phyloP scores from a whole-genome alignment of 768 basidiomycete species.

The Termitomyces sp. region DNA sequence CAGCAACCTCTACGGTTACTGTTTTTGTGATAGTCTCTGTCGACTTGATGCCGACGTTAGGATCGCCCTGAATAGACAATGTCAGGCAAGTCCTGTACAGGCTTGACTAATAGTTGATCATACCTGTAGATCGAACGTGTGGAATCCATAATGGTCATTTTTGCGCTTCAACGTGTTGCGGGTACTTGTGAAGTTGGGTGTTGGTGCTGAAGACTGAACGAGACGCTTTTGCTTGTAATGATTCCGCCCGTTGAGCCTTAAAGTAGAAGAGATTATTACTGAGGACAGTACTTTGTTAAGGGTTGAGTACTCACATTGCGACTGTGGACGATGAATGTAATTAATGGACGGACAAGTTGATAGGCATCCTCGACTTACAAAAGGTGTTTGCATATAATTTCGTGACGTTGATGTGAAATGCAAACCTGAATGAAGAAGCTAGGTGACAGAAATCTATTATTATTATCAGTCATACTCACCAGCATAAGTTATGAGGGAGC shows the following conservation, averaged over 20 bases:
- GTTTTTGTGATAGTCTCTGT: neutral
- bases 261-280: neutral
- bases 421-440: slow-evolving; percentile 26
- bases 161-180: neutral
- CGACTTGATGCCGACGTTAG: neutral
- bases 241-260: slow-evolving; percentile 18
- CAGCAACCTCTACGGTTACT: neutral
- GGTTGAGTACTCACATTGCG: slow-evolving; percentile 22
- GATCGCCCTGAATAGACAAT: neutral
- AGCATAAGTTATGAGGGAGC: slow-evolving; percentile 27
- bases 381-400: slow-evolving; percentile 45
- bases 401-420: slow-evolving; percentile 42
- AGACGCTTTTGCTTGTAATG: slow-evolving; percentile 10
- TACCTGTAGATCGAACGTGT: neutral
- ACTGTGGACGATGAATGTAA: slow-evolving; percentile 13
- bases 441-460: neutral
- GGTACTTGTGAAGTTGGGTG: neutral
- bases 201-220: neutral
- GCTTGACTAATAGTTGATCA: neutral
- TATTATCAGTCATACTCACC: slow-evolving; percentile 18
- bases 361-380: slow-evolving; percentile 27
- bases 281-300: neutral
- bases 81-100: neutral
- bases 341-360: slow-evolving; percentile 11
- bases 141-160: neutral